A percentile compares a stretch with the other conserved stretches of the same genome.
Conservation (phyloP, 495 filamentous ascomycete genomes). For the Oleoguttula mirabilis region DNA sequence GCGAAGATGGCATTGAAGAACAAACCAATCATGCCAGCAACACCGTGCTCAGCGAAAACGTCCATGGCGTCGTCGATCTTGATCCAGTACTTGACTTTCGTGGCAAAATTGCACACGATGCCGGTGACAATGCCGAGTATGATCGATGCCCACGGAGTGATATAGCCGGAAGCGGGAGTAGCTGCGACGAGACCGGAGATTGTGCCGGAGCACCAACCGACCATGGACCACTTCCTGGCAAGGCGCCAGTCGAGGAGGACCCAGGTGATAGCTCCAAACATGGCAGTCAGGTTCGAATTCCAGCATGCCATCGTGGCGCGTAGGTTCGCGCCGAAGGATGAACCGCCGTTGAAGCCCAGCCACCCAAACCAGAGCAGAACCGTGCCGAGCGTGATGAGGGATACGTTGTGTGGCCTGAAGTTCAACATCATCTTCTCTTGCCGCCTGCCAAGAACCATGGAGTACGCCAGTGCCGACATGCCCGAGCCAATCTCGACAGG, state of each 20-base stretch:
- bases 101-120: constrained; percentile 81
- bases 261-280: constrained; percentile 82
- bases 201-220: constrained; percentile 93
- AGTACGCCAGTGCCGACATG: constrained; percentile 85
- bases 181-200: constrained; percentile 40
- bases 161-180: constrained; percentile 36
- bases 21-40: constrained; percentile 87
- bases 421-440: constrained; percentile 99
- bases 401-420: constrained; percentile 83
- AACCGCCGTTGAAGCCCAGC: constrained; percentile 97
- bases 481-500: constrained; percentile 97
- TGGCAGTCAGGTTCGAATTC: constrained; percentile 88
- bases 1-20: constrained; percentile 88
- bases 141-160: constrained; percentile 82
- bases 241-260: constrained; percentile 86
- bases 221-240: constrained; percentile 96
- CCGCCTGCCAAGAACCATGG: constrained; percentile 84
- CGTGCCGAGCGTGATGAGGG: constrained; percentile 88
- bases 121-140: constrained; percentile 76
- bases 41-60: constrained; percentile 93
- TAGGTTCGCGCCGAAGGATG: constrained; percentile 90
- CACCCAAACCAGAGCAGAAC: constrained; percentile 97
- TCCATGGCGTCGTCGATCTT: constrained; percentile 95
- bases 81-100: constrained; percentile 95
- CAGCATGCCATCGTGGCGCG: constrained; percentile 94